Conservation (phyloP, 2,329 filamentous ascomycete species). For the Verticillium klebahnii region DNA sequence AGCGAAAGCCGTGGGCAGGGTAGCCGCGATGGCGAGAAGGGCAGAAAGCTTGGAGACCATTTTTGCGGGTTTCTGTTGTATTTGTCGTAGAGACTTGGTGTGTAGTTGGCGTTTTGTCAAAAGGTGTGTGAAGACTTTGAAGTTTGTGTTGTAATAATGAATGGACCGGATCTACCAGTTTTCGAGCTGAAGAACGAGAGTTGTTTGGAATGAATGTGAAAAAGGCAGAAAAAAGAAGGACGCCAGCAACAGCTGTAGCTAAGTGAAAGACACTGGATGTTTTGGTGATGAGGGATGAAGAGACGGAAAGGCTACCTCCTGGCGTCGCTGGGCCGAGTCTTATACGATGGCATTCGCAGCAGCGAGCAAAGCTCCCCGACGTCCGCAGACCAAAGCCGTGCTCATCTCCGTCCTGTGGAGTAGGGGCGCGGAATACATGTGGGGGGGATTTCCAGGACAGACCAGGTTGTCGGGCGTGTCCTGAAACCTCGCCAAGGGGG, state of each 20-base stretch:
- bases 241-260: slow-evolving; percentile 2
- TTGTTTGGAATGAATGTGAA: background rate
- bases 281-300: background rate
- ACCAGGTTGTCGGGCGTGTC: background rate
- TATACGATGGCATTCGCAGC: background rate
- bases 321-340: background rate
- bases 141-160: background rate
- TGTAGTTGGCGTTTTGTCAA: background rate
- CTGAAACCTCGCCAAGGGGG: background rate
- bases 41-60: slow-evolving; percentile 1
- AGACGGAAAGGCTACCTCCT: background rate
- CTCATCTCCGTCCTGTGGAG: slow-evolving; percentile 1
- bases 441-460: background rate
- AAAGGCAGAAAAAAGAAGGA: background rate
- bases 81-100: background rate
- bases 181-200: background rate
- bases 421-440: background rate
- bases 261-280: slow-evolving; percentile 1
- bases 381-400: background rate
- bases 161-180: slow-evolving; percentile 1
- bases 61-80: background rate
- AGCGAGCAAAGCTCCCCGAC: background rate
- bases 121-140: background rate
- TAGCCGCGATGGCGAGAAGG: slow-evolving; percentile 3
- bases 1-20: slow-evolving; percentile 11